Evolutionary conservation across 768 basidiomycete species (phyloP).

Genomic region (Boletus vermiculosoides): DNA sequence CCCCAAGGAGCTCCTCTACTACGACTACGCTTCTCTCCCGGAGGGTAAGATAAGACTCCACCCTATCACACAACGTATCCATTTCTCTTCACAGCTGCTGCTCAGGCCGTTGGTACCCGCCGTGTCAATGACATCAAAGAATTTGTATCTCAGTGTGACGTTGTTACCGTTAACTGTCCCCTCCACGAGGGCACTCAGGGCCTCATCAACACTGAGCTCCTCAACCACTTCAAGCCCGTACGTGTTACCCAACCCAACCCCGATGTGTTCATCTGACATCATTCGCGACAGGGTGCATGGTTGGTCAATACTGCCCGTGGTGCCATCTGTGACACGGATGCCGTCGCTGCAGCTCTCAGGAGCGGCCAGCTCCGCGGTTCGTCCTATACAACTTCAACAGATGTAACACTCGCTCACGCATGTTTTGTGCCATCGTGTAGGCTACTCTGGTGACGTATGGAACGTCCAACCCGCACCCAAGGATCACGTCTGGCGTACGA

Average conservation of each 20-base stretch:
- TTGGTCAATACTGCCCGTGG: slow-evolving; percentile 91
- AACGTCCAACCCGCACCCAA: slow-evolving; percentile 82
- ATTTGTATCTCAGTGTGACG: slow-evolving; percentile 61
- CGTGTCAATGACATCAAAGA: slow-evolving; percentile 75
- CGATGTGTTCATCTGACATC: neutral
- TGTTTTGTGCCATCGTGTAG: neutral
- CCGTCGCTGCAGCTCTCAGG: slow-evolving; percentile 69
- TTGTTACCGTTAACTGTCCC: slow-evolving; percentile 81
- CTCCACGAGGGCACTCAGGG: slow-evolving; percentile 81
- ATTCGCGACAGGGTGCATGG: slow-evolving; percentile 66
- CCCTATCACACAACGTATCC: neutral
- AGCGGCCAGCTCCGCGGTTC: slow-evolving; percentile 69
- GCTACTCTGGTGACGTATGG: slow-evolving; percentile 67
- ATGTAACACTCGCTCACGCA: neutral
- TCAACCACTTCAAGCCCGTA: slow-evolving; percentile 59
- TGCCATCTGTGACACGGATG: slow-evolving; percentile 83
- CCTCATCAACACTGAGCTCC: slow-evolving; percentile 75
- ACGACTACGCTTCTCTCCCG: slow-evolving; percentile 74
- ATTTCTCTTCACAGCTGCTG: slow-evolving; percentile 44
- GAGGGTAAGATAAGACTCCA: slow-evolving; percentile 36
- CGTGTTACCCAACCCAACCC: slow-evolving; percentile 39
- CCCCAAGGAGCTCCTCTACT: slow-evolving; percentile 87
- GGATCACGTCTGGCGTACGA: slow-evolving; percentile 81
- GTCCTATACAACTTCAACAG: neutral
- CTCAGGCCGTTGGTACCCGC: slow-evolving; percentile 63